phyloP scores from a whole-genome alignment of 2,329 filamentous ascomycete species.

The Cladophialophora exuberans region DNA sequence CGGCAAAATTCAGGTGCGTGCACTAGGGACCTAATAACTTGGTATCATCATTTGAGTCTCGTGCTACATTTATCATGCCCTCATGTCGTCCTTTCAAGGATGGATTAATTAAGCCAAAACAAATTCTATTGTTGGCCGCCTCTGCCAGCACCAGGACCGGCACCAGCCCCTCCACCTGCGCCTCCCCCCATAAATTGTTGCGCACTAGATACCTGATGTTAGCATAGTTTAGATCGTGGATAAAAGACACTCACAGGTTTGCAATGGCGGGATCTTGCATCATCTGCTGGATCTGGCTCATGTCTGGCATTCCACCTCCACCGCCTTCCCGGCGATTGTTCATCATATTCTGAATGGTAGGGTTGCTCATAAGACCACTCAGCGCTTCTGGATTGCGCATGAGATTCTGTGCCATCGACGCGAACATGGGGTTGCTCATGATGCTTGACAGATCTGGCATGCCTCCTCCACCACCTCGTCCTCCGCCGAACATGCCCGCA shows the following conservation, averaged over 20 bases:
- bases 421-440: conserved; percentile 99
- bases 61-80: conserved; percentile 20
- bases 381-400: conserved; percentile 97
- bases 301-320: conserved; percentile 86
- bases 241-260: conserved; percentile 73
- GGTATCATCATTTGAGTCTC: background rate
- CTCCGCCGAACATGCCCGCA: conserved; percentile 70
- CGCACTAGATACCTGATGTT: conserved; percentile 55
- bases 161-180: conserved; percentile 46
- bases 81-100: conserved; percentile 15
- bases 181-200: conserved; percentile 68
- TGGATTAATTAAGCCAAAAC: background rate
- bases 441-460: conserved; percentile 87
- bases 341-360: conserved; percentile 46
- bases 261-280: conserved; percentile 93
- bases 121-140: conserved; percentile 17
- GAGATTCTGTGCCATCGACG: conserved; percentile 92
- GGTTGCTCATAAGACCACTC: conserved; percentile 92
- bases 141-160: conserved; percentile 31
- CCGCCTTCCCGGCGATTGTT: conserved; percentile 37
- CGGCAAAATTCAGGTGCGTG: background rate
- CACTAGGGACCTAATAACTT: background rate
- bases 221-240: background rate
- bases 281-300: conserved; percentile 62
- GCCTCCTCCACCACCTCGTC: conserved; percentile 65